Evolutionary conservation across 2,329 filamentous ascomycete genomes (phyloP).

Genomic region (Colletotrichum sp.): DNA sequence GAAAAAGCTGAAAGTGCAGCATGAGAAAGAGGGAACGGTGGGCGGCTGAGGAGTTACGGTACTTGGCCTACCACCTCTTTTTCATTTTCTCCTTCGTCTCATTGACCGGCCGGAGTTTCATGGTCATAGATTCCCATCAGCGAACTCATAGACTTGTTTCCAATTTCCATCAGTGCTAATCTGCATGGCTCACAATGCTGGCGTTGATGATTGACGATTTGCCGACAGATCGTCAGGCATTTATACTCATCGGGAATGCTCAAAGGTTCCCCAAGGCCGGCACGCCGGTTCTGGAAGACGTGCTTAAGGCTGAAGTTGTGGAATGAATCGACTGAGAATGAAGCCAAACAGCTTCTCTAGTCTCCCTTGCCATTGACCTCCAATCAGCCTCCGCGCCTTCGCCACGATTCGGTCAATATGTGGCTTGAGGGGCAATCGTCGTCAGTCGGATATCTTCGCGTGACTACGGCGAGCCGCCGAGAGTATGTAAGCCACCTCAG

Average conservation of each 20-base stretch:
- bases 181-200: neutral
- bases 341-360: neutral
- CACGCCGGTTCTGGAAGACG: neutral
- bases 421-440: neutral
- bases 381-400: neutral
- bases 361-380: neutral
- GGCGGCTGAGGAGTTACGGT: constrained; percentile 39
- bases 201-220: neutral
- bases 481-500: neutral
- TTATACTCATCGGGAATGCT: neutral
- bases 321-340: neutral
- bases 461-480: neutral
- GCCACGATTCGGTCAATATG: neutral
- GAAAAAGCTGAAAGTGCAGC: constrained; percentile 83
- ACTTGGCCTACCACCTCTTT: neutral
- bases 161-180: neutral
- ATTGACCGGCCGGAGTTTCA: constrained; percentile 3
- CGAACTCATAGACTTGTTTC: neutral
- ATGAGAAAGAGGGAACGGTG: constrained; percentile 60
- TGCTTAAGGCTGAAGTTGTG: neutral
- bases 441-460: neutral
- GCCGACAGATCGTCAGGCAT: neutral
- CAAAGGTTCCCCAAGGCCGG: neutral
- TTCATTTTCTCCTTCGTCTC: neutral
- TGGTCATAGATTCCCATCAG: neutral